Conservation (phyloP, 768 basidiomycete genomes). For the Thelephora ganbajun region DNA sequence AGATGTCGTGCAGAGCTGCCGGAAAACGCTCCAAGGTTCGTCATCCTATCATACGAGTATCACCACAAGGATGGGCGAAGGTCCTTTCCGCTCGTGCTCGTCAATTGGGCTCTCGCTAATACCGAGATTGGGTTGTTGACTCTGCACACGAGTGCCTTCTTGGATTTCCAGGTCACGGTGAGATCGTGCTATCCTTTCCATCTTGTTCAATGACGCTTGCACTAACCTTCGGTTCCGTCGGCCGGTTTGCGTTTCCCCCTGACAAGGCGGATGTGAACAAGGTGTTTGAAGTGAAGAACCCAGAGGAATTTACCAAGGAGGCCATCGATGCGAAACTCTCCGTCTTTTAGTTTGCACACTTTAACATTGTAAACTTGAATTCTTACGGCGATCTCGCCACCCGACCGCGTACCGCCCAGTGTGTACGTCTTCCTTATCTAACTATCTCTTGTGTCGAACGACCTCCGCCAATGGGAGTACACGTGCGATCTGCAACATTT, state of each 20-base stretch:
- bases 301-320: conserved; percentile 68
- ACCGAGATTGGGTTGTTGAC: conserved; percentile 63
- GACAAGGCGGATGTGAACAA: conserved; percentile 61
- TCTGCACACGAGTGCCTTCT: conserved; percentile 69
- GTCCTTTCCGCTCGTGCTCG: conserved; percentile 71
- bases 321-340: conserved; percentile 46
- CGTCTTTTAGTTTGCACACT: too few relatives aligned
- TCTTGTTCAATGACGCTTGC: not conserved
- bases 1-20: conserved; percentile 51
- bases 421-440: too few relatives aligned
- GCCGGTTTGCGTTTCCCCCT: not conserved
- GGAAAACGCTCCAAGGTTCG: conserved; percentile 75
- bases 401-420: too few relatives aligned
- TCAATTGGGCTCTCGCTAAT: conserved; percentile 79
- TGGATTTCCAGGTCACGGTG: conserved; percentile 71
- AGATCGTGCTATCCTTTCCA: conserved; percentile 14
- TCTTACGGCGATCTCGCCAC: too few relatives aligned
- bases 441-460: too few relatives aligned
- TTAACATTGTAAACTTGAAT: too few relatives aligned
- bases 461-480: too few relatives aligned
- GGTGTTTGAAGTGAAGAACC: conserved; percentile 68
- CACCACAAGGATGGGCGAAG: conserved; percentile 69
- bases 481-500: too few relatives aligned
- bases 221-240: not conserved
- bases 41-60: conserved; percentile 74